These are phyloP conservation scores for Agaricales sp. DNA, from an alignment of 1,284 basidiomycete species.

Conservation along the genomic window DNA sequence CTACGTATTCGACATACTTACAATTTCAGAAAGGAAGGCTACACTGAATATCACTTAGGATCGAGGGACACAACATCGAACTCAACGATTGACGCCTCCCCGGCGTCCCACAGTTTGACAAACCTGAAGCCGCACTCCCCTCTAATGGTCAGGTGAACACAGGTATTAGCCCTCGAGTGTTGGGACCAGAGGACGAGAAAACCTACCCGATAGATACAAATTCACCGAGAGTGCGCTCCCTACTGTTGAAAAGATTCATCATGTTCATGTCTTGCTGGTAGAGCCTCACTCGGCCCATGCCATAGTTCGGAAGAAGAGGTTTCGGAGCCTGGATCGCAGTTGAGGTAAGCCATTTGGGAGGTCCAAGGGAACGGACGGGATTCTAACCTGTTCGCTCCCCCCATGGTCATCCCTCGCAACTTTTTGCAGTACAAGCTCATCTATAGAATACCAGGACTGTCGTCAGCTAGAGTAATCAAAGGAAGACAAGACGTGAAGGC, in stretches of 20 bases:
- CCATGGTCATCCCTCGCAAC: conserved; percentile 11
- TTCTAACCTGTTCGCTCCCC: not conserved
- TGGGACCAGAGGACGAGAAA: not conserved
- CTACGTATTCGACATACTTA: no score
- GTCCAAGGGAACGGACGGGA: not conserved
- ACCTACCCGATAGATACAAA: not conserved
- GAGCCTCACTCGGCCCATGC: conserved; percentile 19
- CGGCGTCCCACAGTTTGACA: conserved; percentile 10
- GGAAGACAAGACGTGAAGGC: not conserved
- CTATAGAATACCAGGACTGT: conserved; percentile 7
- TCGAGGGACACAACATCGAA: conserved; percentile 4
- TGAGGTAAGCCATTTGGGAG: not conserved
- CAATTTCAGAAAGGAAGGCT: no score
- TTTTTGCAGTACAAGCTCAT: conserved; percentile 11
- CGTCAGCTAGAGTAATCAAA: not conserved
- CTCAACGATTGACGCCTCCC: conserved; percentile 9
- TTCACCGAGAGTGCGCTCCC: conserved; percentile 19
- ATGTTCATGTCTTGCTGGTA: conserved; percentile 24
- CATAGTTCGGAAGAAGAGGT: conserved; percentile 26
- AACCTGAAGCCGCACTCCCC: conserved; percentile 8
- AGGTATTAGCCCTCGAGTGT: not conserved
- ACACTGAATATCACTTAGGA: no score
- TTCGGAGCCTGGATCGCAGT: conserved; percentile 18
- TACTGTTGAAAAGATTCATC: conserved; percentile 21
- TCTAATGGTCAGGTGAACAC: conserved; percentile 8